A percentile compares a stretch with the other conserved stretches of the same genome.
These are phyloP conservation scores for Torrubiella hemipterigena DNA, from an alignment of 2,329 filamentous ascomycete species.

Conservation along the genomic window DNA sequence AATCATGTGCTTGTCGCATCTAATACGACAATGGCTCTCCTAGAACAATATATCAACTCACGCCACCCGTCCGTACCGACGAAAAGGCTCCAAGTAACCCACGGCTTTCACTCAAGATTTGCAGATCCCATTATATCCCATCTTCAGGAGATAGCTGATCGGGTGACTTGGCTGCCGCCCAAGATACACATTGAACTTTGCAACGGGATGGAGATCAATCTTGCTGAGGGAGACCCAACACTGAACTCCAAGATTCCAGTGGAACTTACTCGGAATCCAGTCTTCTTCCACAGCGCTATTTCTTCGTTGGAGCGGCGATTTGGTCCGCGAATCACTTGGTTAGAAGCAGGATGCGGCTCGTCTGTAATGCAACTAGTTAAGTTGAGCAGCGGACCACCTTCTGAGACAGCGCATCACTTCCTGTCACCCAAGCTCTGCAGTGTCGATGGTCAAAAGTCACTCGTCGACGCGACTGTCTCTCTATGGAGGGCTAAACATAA, in stretches of 20 bases:
- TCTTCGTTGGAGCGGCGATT: background rate
- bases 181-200: conserved; percentile 1
- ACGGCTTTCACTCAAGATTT: conserved; percentile 7
- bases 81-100: conserved; percentile 5
- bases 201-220: too few relatives aligned
- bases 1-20: conserved; percentile 1
- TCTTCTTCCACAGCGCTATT: background rate
- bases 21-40: background rate
- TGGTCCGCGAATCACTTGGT: background rate
- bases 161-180: conserved; percentile 5
- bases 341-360: conserved; percentile 2
- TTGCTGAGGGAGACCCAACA: too few relatives aligned
- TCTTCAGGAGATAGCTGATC: conserved; percentile 11
- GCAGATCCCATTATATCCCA: conserved; percentile 1
- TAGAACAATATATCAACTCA: background rate
- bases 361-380: too few relatives aligned
- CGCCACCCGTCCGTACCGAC: too few relatives aligned
- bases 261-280: background rate
- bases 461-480: conserved; percentile 3
- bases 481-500: conserved; percentile 10
- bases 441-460: background rate
- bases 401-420: conserved; percentile 3
- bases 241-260: too few relatives aligned
- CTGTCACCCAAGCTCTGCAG: conserved; percentile 4
- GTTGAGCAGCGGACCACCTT: too few relatives aligned